These are phyloP conservation scores for Corchorus capsularis DNA, from an alignment of 345 rosid genomes.

Conservation along the genomic window DNA sequence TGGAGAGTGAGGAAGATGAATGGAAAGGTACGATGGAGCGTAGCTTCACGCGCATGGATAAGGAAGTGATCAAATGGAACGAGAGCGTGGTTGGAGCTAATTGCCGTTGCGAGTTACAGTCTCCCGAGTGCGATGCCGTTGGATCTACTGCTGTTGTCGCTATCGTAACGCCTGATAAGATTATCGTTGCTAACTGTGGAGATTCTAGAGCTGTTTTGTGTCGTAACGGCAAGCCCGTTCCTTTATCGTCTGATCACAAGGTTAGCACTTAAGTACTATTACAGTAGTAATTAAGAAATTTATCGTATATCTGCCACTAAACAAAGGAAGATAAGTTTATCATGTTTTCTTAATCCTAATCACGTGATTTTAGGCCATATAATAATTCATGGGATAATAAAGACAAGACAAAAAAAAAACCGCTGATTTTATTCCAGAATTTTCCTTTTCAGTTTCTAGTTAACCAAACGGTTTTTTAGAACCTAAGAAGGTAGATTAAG, in stretches of 20 bases:
- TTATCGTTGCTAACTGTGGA: slow-evolving; percentile 84
- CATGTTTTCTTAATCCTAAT: neutral
- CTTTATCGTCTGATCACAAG: slow-evolving; percentile 89
- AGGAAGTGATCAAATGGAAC: slow-evolving; percentile 32
- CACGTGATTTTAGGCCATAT: neutral
- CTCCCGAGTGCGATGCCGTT: slow-evolving; percentile 74
- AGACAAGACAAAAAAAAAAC: neutral
- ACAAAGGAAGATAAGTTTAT: neutral
- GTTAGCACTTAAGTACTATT: slow-evolving; percentile 37
- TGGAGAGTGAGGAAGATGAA: slow-evolving; percentile 31
- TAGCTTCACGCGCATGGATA: slow-evolving; percentile 70
- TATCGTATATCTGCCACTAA: neutral
- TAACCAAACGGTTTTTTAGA: neutral
- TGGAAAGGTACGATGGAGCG: slow-evolving; percentile 62
- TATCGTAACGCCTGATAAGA: slow-evolving; percentile 62
- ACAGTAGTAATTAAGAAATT: neutral
- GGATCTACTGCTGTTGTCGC: slow-evolving; percentile 93
- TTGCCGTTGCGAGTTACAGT: slow-evolving; percentile 70
- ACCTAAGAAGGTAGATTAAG: too few species aligned
- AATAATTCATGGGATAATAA: neutral
- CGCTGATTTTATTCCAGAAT: too few species aligned
- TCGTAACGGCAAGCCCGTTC: slow-evolving; percentile 68
- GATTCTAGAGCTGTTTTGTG: slow-evolving; percentile 93
- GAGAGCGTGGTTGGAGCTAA: slow-evolving; percentile 25
- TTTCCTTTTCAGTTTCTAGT: neutral